phyloP scores from a whole-genome alignment of 306 rosid species.

The Cercis canadensis region DNA sequence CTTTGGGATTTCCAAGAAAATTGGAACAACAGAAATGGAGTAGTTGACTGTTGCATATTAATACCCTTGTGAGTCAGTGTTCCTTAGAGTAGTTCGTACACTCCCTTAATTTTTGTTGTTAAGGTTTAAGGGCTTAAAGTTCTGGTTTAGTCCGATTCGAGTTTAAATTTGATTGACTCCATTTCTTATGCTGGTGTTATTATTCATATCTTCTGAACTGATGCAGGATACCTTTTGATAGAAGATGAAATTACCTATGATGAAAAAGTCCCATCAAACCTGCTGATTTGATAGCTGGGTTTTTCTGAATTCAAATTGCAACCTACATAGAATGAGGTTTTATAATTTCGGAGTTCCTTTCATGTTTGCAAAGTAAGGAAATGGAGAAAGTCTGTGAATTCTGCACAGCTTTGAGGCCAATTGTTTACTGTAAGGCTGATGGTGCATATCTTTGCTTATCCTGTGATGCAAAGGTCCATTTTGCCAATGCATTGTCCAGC shows the following conservation, averaged over 20 bases:
- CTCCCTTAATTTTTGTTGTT: neutral
- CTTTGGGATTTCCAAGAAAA: conserved; percentile 12
- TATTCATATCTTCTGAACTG: conserved; percentile 19
- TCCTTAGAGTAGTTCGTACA: neutral
- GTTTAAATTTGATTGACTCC: conserved; percentile 27
- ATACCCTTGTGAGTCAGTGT: neutral
- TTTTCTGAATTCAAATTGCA: conserved; percentile 28
- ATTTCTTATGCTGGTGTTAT: conserved; percentile 24
- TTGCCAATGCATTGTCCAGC: conserved; percentile 75
- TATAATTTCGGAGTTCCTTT: conserved; percentile 17
- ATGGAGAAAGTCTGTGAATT: conserved; percentile 88
- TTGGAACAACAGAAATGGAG: conserved; percentile 4
- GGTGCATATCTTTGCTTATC: conserved; percentile 87
- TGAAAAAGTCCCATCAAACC: neutral
- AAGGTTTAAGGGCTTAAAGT: conserved; percentile 14
- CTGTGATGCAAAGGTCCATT: conserved; percentile 89
- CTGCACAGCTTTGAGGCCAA: conserved; percentile 73
- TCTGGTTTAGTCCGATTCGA: conserved; percentile 1
- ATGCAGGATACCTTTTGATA: conserved; percentile 1
- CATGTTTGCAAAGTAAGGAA: conserved; percentile 36
- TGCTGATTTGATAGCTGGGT: conserved; percentile 25
- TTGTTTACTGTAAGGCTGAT: conserved; percentile 85
- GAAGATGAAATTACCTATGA: conserved; percentile 7
- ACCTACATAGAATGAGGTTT: conserved; percentile 23
- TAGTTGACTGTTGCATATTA: neutral